These are phyloP conservation scores for Fusarium abutilonis DNA, from an alignment of 2,329 filamentous ascomycete genomes.

Conservation along the genomic window DNA sequence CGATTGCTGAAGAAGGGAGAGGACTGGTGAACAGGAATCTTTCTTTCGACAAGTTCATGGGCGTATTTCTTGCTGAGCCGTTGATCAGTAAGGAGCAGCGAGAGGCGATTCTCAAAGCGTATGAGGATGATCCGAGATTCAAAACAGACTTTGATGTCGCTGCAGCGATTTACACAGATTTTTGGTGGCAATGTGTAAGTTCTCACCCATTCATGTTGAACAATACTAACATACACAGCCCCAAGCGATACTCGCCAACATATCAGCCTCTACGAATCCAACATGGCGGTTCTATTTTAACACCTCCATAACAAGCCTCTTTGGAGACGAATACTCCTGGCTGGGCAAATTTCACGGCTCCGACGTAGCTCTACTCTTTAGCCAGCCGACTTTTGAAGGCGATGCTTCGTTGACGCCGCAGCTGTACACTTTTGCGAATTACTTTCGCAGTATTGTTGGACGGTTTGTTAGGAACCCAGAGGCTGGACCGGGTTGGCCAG, in stretches of 20 bases:
- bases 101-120: constrained; percentile 30
- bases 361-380: constrained; percentile 43
- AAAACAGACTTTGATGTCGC: constrained; percentile 42
- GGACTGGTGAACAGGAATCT: constrained; percentile 38
- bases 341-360: constrained; percentile 44
- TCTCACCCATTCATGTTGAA: not conserved
- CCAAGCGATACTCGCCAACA: constrained; percentile 38
- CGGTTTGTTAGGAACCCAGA: constrained; percentile 40
- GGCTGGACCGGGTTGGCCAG: constrained; percentile 42
- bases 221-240: constrained; percentile 33
- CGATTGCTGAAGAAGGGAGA: constrained; percentile 41
- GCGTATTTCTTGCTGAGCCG: constrained; percentile 23
- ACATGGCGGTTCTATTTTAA: constrained; percentile 47
- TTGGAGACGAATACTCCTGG: constrained; percentile 35
- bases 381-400: constrained; percentile 27
- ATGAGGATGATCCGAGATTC: constrained; percentile 20
- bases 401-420: constrained; percentile 27
- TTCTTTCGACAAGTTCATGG: constrained; percentile 33
- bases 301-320: constrained; percentile 33
- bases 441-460: constrained; percentile 39
- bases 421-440: constrained; percentile 40
- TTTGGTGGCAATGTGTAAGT: constrained; percentile 45
- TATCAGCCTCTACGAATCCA: constrained; percentile 33
- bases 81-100: constrained; percentile 21
- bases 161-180: constrained; percentile 44